Evolutionary conservation across 2,329 filamentous ascomycete species (phyloP), one percentile per base, ranked within the genome.

Genomic region (Xylariaceae sp.): DNA sequence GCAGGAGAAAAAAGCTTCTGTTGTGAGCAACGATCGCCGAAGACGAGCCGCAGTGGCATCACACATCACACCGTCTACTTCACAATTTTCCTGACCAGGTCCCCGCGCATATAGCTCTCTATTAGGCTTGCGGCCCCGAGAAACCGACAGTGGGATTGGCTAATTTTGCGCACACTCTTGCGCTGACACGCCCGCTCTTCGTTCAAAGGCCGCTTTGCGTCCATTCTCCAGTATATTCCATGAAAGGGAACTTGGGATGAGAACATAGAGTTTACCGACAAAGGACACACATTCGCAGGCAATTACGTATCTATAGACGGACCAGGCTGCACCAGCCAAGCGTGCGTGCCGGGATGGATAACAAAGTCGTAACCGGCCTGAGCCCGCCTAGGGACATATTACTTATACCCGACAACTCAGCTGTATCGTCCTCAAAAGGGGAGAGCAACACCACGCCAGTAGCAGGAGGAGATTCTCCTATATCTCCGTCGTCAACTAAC

Each of bases 401-500:
- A 47, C 58, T 56, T 50, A 62, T 57, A 53, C 52, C 63, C 54
- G 56, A 62, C 21, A 47, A 53, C 41, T 26, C 54, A 41, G 39
- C 19, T 15, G 16, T 47, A 19, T 12, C 41, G 21, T 22, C 56
- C 13, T 45, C 45, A 13, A 60, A 56, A 41, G 47, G 50, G 50
- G 40, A 51, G 39, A 51, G 45, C 40, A 30, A 49, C 19, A 47
- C 39, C 13, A 19, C 19, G 30, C 22, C 42, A 46, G 56, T 65
- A 13, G 49, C 57, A 57, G 65, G 70, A 42, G 65, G 72, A 32
- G 70, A 73, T 52, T 73, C 74, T 22, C 72, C 75, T 3, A 70
- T 70, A n/a, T 70, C 78, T 64, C 73, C 74, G 55, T 71, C 76
- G 3, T 75, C 76, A 12, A 62, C 68, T 16, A 57, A 72, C 53